These are phyloP conservation scores for Aspergillus sp. DNA, from an alignment of 2,329 filamentous ascomycete genomes.

Conservation along the genomic window DNA sequence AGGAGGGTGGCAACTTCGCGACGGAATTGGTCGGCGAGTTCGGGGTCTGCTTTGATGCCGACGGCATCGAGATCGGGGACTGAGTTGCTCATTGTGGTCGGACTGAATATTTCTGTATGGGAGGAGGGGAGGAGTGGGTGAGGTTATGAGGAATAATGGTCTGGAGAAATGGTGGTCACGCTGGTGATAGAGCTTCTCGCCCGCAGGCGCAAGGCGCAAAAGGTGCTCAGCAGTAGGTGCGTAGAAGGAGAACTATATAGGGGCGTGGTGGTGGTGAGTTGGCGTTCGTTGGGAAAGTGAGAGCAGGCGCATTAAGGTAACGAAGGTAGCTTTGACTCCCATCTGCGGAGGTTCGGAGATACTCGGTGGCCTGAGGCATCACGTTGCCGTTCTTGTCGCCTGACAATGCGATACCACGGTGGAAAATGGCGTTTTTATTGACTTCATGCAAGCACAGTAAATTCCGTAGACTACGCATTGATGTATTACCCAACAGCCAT, in stretches of 20 bases:
- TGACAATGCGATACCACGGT: not conserved
- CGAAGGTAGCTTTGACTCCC: constrained; percentile 5
- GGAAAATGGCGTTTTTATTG: too few relatives aligned
- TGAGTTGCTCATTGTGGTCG: constrained; percentile 38
- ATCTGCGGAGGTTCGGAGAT: constrained; percentile 6
- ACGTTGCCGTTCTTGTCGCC: not conserved
- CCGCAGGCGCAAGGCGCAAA: constrained; percentile 23
- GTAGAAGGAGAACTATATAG: not conserved
- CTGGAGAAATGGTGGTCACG: not conserved
- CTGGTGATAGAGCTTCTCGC: constrained; percentile 19
- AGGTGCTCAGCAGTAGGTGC: constrained; percentile 8
- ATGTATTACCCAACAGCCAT: not conserved
- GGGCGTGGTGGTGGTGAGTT: constrained; percentile 4
- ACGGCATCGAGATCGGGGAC: constrained; percentile 46
- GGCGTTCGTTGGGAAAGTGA: not conserved
- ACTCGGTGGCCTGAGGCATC: constrained; percentile 27
- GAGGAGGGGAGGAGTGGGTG: constrained; percentile 1
- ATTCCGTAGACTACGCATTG: not conserved
- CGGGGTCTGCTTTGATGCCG: constrained; percentile 65
- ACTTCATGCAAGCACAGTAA: not conserved
- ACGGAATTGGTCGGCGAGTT: constrained; percentile 64
- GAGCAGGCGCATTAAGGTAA: constrained; percentile 7
- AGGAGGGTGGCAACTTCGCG: constrained; percentile 74
- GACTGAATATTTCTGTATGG: not conserved
- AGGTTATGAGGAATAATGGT: constrained; percentile 2